Evolutionary conservation across 306 rosid species (phyloP).

Genomic region (Ormosia semicastrata): DNA sequence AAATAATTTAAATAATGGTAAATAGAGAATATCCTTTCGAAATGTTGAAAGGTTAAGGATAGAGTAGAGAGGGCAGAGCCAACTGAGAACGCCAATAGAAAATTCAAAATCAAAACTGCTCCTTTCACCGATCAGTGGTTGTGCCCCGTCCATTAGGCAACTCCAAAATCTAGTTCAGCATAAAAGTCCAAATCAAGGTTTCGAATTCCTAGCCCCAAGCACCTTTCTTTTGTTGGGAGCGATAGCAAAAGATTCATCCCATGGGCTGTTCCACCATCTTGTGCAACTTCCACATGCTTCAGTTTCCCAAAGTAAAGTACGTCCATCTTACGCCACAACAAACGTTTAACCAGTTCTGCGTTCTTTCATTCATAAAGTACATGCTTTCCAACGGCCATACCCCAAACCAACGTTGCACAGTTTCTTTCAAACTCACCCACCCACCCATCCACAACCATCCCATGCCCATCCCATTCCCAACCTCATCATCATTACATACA

Average conservation of each 20-base stretch:
- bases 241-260: slow-evolving; percentile 22
- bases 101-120: not conserved
- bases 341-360: not conserved
- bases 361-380: slow-evolving; percentile 26
- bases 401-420: slow-evolving; percentile 1
- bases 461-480: not conserved
- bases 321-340: slow-evolving; percentile 27
- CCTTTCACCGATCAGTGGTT: not conserved
- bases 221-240: slow-evolving; percentile 14
- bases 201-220: not conserved
- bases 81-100: not conserved
- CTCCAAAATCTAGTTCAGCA: slow-evolving; percentile 15
- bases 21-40: not conserved
- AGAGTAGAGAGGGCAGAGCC: not conserved
- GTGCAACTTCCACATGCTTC: slow-evolving; percentile 10
- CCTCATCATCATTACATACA: not conserved
- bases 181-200: slow-evolving; percentile 28
- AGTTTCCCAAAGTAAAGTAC: slow-evolving; percentile 28
- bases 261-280: slow-evolving; percentile 3
- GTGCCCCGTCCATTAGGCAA: slow-evolving; percentile 20
- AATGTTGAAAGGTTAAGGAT: not conserved
- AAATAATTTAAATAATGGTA: not conserved
- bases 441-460: not conserved
- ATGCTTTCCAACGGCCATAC: slow-evolving; percentile 45
- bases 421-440: slow-evolving; percentile 34